Conservation (phyloP, 176 grass and related monocot species). For the Paspalum vaginatum region DNA sequence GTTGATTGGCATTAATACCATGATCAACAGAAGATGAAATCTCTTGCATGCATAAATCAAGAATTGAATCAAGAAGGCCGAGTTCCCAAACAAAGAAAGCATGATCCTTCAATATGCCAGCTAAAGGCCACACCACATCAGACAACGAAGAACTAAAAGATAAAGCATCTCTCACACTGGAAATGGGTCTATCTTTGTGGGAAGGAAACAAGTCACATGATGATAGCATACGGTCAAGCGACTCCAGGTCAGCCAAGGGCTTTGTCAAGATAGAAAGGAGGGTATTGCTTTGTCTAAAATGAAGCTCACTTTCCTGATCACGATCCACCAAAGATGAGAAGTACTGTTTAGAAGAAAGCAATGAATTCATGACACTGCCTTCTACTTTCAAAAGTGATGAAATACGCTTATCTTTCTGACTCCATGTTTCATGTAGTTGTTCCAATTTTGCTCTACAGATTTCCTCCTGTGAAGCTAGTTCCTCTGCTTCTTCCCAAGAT, state of each 20-base stretch:
- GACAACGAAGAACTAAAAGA: conserved; percentile 61
- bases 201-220: conserved; percentile 47
- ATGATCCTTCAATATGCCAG: conserved; percentile 70
- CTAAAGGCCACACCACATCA: conserved; percentile 70
- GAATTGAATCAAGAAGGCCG: conserved; percentile 75
- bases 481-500: conserved; percentile 99
- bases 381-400: conserved; percentile 83
- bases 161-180: conserved; percentile 52
- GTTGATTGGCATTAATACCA: conserved; percentile 74
- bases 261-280: conserved; percentile 76
- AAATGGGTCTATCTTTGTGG: conserved; percentile 48
- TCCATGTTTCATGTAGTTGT: conserved; percentile 87
- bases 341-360: conserved; percentile 75
- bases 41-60: conserved; percentile 85
- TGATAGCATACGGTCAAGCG: conserved; percentile 61
- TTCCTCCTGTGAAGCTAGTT: conserved; percentile 95
- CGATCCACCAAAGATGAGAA: conserved; percentile 66
- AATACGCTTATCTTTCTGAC: conserved; percentile 78
- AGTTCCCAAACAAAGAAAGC: conserved; percentile 93
- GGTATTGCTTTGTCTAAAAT: conserved; percentile 64
- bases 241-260: conserved; percentile 77
- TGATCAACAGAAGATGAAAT: conserved; percentile 88
- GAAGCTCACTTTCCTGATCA: conserved; percentile 67
- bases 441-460: conserved; percentile 86
- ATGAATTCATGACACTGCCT: conserved; percentile 66